Percentiles rank a stretch among this genome's conserved stretches.
Evolutionary conservation across 1,139 yeast species (phyloP).

Genomic region (Suhomyces bribrorum): DNA sequence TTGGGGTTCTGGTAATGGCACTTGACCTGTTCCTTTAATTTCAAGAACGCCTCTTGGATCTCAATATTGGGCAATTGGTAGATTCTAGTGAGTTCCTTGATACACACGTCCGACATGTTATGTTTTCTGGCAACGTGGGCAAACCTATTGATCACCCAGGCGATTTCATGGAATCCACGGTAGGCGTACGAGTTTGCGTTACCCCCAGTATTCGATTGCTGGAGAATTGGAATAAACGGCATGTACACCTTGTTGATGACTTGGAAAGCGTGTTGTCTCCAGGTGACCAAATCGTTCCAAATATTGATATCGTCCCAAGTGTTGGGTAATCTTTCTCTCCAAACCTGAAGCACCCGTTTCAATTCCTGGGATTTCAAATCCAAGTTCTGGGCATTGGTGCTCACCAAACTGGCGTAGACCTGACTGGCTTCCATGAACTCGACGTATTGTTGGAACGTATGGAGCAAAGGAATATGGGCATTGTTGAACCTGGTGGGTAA

Average conservation of each 20-base stretch:
- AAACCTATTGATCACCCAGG: conserved; percentile 97
- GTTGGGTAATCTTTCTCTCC: conserved; percentile 97
- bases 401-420: conserved; percentile 82
- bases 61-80: conserved; percentile 97
- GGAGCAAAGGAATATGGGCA: conserved; percentile 88
- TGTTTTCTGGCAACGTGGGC: conserved; percentile 98
- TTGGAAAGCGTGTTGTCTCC: conserved; percentile 98
- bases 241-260: conserved; percentile 93
- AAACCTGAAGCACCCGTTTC: conserved; percentile 90
- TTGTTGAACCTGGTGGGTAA: conserved; percentile 76
- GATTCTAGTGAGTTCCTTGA: conserved; percentile 87
- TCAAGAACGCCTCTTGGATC: conserved; percentile 95
- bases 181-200: conserved; percentile 91
- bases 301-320: conserved; percentile 96
- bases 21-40: conserved; percentile 94
- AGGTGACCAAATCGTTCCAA: conserved; percentile 97
- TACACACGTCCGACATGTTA: conserved; percentile 95
- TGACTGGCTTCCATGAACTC: conserved; percentile 98
- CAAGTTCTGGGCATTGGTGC: conserved; percentile 88
- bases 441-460: conserved; percentile 95
- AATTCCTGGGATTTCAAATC: conserved; percentile 92
- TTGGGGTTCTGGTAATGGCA: conserved; percentile 89
- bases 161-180: conserved; percentile 97
- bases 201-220: conserved; percentile 68
- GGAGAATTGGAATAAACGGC: conserved; percentile 87